phyloP scores from a whole-genome alignment of 129 eudicot genomes.

The Flaveria bidentis region DNA sequence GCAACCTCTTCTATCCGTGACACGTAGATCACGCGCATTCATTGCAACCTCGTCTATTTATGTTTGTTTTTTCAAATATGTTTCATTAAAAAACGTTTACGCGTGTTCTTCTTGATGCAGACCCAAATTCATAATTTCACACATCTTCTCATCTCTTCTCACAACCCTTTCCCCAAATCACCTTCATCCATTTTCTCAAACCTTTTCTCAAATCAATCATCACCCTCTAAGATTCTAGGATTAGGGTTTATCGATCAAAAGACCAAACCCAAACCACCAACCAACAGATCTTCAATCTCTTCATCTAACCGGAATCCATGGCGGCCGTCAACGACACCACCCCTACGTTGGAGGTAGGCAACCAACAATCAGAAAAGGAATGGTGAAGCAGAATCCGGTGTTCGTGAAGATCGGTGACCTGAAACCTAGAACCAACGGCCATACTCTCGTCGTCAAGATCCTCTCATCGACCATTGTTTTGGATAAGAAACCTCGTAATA shows the following conservation, averaged over 20 bases:
- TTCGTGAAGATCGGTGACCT: conserved; percentile 58
- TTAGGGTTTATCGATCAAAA: not conserved
- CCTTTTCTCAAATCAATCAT: not conserved
- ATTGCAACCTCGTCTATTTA: too few relatives aligned
- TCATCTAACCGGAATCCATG: conserved; percentile 8
- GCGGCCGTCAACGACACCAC: conserved; percentile 3
- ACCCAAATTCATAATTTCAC: too few relatives aligned
- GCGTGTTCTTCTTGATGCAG: too few relatives aligned
- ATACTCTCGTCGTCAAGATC: conserved; percentile 59
- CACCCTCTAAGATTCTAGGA: not conserved
- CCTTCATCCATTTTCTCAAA: not conserved
- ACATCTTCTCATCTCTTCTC: too few relatives aligned
- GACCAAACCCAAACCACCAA: not conserved
- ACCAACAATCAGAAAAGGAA: conserved; percentile 32
- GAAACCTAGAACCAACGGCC: conserved; percentile 75
- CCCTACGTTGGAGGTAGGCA: conserved; percentile 10
- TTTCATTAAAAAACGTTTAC: too few relatives aligned
- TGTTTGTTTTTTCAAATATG: too few relatives aligned
- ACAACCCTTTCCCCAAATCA: too few relatives aligned
- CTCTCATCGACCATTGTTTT: conserved; percentile 50
- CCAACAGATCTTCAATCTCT: conserved; percentile 19
- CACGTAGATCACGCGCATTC: too few relatives aligned
- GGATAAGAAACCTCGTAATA: conserved; percentile 54
- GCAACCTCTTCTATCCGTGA: too few relatives aligned
- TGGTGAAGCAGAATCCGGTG: conserved; percentile 58